phyloP scores from a whole-genome alignment of 805 yeast genomes.

The Candida montana region DNA sequence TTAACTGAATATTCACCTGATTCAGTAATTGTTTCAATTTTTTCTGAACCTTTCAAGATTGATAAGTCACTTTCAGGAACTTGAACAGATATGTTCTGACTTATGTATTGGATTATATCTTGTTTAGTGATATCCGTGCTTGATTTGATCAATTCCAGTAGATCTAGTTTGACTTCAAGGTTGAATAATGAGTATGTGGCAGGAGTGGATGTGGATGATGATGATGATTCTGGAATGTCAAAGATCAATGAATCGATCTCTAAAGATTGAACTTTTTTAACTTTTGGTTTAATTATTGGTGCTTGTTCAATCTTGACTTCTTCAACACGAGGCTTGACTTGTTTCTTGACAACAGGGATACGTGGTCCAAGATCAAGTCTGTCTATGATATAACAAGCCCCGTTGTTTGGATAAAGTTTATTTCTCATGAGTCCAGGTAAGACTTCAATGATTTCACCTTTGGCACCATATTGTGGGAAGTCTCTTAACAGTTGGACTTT shows the following conservation, averaged over 20 bases:
- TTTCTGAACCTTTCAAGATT: conserved; percentile 2
- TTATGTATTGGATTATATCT: conserved; percentile 12
- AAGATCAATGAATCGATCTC: conserved; percentile 21
- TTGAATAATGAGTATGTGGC: conserved; percentile 20
- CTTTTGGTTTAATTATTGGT: not conserved
- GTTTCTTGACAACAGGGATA: conserved; percentile 24
- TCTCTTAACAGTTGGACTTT: conserved; percentile 73
- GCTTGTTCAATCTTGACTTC: conserved; percentile 4
- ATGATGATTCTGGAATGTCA: conserved; percentile 12
- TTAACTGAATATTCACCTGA: conserved; percentile 18
- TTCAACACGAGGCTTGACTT: conserved; percentile 7
- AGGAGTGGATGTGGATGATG: conserved; percentile 7
- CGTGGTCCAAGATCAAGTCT: conserved; percentile 20
- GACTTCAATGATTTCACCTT: conserved; percentile 72
- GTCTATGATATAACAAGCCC: conserved; percentile 62
- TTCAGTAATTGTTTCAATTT: conserved; percentile 11
- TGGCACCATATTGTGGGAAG: conserved; percentile 54
- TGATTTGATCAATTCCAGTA: conserved; percentile 3
- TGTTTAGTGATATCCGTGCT: conserved; percentile 9
- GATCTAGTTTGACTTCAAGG: conserved; percentile 17
- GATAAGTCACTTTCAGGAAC: conserved; percentile 18
- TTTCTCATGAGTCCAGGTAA: conserved; percentile 82
- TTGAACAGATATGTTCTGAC: conserved; percentile 8
- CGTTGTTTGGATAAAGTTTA: conserved; percentile 60
- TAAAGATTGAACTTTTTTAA: conserved; percentile 12